These are phyloP conservation scores for Tolypocladium capitatum DNA, from an alignment of 2,329 filamentous ascomycete genomes.

Conservation along the genomic window DNA sequence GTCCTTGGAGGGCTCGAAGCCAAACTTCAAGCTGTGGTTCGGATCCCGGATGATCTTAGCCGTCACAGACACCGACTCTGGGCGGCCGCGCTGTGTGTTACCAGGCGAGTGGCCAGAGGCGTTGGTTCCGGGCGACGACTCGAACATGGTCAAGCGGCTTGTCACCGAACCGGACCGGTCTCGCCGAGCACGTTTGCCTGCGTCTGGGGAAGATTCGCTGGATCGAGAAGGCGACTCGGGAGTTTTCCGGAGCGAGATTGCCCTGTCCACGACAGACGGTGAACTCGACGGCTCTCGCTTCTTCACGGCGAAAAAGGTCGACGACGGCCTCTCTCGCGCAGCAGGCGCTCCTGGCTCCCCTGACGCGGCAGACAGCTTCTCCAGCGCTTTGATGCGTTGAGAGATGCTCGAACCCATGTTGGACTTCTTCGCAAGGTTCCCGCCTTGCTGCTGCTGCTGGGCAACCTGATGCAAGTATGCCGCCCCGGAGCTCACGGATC, in stretches of 20 bases:
- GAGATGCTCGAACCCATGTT: constrained; percentile 86
- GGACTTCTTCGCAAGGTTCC: constrained; percentile 47
- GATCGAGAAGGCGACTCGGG: constrained; percentile 24
- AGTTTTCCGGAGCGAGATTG: constrained; percentile 23
- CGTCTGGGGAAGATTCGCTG: constrained; percentile 34
- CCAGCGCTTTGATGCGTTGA: constrained; percentile 83
- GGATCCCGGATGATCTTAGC: constrained; percentile 67
- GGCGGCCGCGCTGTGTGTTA: constrained; percentile 31
- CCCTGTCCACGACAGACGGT: constrained; percentile 31
- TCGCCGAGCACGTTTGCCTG: constrained; percentile 19
- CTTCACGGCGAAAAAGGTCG: constrained; percentile 47
- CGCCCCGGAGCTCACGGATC: constrained; percentile 44
- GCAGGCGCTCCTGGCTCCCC: constrained; percentile 11
- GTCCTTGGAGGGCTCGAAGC: constrained; percentile 27
- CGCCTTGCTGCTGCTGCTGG: constrained; percentile 34
- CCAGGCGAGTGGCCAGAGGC: constrained; percentile 10
- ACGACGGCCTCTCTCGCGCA: constrained; percentile 28
- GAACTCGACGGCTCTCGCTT: constrained; percentile 33
- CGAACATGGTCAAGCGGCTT: constrained; percentile 43
- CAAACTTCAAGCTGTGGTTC: constrained; percentile 25
- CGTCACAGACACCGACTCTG: constrained; percentile 78
- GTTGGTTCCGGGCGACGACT: constrained; percentile 18
- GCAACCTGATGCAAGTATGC: constrained; percentile 41
- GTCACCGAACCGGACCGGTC: constrained; percentile 41
- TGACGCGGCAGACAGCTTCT: constrained; percentile 50